These are phyloP conservation scores for Lagenidium sp. DNA, from an alignment of 352 stramenopile species.

Conservation along the genomic window DNA sequence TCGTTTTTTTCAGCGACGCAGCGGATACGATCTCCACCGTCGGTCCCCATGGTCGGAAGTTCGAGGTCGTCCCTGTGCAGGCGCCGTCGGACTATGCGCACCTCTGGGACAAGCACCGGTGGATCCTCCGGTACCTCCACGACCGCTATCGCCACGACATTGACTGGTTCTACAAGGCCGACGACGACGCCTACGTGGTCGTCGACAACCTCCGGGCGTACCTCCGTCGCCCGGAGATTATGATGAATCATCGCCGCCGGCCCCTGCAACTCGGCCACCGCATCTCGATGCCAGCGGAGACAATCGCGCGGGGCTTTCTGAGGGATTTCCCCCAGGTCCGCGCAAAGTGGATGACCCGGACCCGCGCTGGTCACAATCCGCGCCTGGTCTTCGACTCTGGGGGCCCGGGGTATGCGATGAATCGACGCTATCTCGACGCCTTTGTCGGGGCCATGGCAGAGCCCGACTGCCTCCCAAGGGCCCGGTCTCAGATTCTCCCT, in stretches of 20 bases:
- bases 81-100: constrained; percentile 57
- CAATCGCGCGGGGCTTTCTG: constrained; percentile 66
- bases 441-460: constrained; percentile 41
- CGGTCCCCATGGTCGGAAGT: constrained; percentile 13
- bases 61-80: constrained; percentile 53
- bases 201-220: constrained; percentile 61
- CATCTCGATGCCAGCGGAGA: constrained; percentile 52
- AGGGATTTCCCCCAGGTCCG: constrained; percentile 44
- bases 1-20: constrained; percentile 80
- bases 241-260: constrained; percentile 30
- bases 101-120: constrained; percentile 68
- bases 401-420: constrained; percentile 63
- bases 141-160: constrained; percentile 58
- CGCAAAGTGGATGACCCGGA: constrained; percentile 29
- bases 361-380: too few species aligned
- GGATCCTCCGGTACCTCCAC: constrained; percentile 48
- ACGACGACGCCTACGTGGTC: constrained; percentile 72
- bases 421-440: constrained; percentile 56
- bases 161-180: constrained; percentile 81
- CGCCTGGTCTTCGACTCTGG: constrained; percentile 72
- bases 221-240: constrained; percentile 42
- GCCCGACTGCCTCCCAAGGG: constrained; percentile 52
- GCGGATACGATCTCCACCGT: constrained; percentile 35
- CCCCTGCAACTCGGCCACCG: constrained; percentile 69
- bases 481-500: constrained; percentile 61